Evolutionary conservation across 495 filamentous ascomycete species (phyloP).

Genomic region (Talaromyces nanjingensis): DNA sequence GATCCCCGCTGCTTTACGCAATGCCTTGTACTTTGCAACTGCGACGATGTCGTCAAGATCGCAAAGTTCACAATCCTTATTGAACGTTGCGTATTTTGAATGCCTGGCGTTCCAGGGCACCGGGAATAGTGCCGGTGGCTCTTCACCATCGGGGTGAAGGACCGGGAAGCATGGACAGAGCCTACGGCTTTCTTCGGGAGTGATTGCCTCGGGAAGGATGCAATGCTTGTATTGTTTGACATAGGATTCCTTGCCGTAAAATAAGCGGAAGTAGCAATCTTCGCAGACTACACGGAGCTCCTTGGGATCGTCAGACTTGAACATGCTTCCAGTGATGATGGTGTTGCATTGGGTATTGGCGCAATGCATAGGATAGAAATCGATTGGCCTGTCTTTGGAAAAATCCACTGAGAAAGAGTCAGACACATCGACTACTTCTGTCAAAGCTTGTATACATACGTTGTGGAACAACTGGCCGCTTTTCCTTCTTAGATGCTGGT

Average conservation of each 20-base stretch:
- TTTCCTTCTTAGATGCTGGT: slow-evolving; percentile 15
- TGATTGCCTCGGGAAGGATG: slow-evolving; percentile 16
- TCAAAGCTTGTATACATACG: slow-evolving; percentile 8
- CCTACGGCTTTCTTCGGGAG: slow-evolving; percentile 11
- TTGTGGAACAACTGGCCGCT: slow-evolving; percentile 19
- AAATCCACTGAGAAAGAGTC: background rate
- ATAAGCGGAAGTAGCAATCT: background rate
- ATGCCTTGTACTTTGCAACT: background rate
- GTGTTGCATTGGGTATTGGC: background rate
- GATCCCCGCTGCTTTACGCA: background rate
- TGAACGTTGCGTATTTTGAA: background rate
- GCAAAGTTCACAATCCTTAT: background rate
- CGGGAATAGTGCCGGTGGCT: slow-evolving; percentile 15
- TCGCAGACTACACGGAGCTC: background rate
- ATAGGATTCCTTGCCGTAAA: background rate
- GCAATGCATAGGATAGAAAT: background rate
- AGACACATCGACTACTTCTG: background rate
- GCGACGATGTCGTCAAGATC: background rate
- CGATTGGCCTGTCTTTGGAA: background rate
- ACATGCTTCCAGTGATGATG: slow-evolving; percentile 2
- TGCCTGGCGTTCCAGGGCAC: slow-evolving; percentile 7
- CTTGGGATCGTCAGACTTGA: background rate
- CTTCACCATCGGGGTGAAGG: slow-evolving; percentile 13
- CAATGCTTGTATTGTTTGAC: slow-evolving; percentile 22
- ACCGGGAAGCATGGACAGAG: slow-evolving; percentile 22